These are phyloP conservation scores for Candida mattraensis DNA, from an alignment of 805 yeast species.

Conservation along the genomic window DNA sequence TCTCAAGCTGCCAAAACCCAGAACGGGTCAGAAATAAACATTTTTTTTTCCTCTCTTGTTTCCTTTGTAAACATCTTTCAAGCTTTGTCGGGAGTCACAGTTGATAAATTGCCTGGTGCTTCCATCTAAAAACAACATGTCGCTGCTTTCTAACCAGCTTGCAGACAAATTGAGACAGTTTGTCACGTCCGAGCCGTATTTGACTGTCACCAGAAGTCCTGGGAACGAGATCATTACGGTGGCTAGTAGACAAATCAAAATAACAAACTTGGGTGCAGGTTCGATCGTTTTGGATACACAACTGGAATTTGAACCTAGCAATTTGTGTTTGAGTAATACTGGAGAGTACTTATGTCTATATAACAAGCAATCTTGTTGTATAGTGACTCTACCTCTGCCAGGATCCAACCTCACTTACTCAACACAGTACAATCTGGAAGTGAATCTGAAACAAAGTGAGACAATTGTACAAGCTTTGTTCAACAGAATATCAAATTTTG, in stretches of 20 bases:
- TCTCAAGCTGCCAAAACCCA: too few species aligned
- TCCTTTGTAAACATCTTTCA: not conserved
- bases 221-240: slow-evolving; percentile 31
- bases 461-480: slow-evolving; percentile 41
- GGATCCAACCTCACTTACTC: slow-evolving; percentile 21
- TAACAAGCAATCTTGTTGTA: slow-evolving; percentile 15
- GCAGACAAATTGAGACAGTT: slow-evolving; percentile 14
- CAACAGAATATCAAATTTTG: slow-evolving; percentile 44
- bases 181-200: slow-evolving; percentile 14
- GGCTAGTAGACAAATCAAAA: slow-evolving; percentile 17
- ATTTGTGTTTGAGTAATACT: slow-evolving; percentile 22
- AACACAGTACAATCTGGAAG: slow-evolving; percentile 7
- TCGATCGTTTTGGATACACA: slow-evolving; percentile 11
- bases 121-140: slow-evolving; percentile 3
- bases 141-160: slow-evolving; percentile 10
- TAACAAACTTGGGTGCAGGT: slow-evolving; percentile 17
- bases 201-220: slow-evolving; percentile 25
- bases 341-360: slow-evolving; percentile 32
- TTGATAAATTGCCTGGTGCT: too few species aligned
- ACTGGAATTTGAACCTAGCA: slow-evolving; percentile 27
- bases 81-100: too few species aligned
- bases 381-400: slow-evolving; percentile 20
- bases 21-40: too few species aligned
- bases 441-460: slow-evolving; percentile 19
- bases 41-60: too few species aligned